Percentiles rank a stretch among this genome's conserved stretches.
Evolutionary conservation across 495 filamentous ascomycete genomes (phyloP).

Genomic region (Tetracladium setigerum): DNA sequence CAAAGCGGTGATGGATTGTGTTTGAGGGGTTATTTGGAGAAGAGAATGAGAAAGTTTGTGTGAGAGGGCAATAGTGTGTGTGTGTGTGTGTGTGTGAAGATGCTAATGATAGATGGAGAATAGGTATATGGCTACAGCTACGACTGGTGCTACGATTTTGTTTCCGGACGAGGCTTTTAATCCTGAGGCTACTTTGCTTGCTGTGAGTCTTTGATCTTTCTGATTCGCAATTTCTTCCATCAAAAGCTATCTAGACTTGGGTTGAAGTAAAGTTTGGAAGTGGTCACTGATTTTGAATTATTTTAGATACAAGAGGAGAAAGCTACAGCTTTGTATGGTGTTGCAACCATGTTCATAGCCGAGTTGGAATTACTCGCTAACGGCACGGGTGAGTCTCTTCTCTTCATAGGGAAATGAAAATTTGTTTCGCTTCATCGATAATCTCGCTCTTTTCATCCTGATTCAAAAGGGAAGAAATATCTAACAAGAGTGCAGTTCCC

Average conservation of each 20-base stretch:
- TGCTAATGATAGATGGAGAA: no score
- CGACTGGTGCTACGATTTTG: conserved; percentile 75
- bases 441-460: neutral
- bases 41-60: no score
- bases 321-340: conserved; percentile 84
- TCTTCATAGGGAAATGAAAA: no score
- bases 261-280: no score
- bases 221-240: conserved; percentile 7
- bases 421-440: conserved; percentile 4
- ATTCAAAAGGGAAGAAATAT: no score
- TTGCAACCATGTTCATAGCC: conserved; percentile 94
- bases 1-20: no score
- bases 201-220: no score
- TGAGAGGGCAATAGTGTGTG: no score
- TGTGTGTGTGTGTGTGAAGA: no score
- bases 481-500: neutral
- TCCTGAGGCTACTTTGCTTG: conserved; percentile 56
- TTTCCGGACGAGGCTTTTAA: conserved; percentile 88
- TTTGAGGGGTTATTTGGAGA: no score
- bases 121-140: conserved; percentile 82
- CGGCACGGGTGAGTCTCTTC: conserved; percentile 28
- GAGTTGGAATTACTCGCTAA: conserved; percentile 65
- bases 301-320: conserved; percentile 60
- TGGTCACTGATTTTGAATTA: neutral
- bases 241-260: no score